Conservation (phyloP, 23 red algal species). For the Chondrus crispus region DNA sequence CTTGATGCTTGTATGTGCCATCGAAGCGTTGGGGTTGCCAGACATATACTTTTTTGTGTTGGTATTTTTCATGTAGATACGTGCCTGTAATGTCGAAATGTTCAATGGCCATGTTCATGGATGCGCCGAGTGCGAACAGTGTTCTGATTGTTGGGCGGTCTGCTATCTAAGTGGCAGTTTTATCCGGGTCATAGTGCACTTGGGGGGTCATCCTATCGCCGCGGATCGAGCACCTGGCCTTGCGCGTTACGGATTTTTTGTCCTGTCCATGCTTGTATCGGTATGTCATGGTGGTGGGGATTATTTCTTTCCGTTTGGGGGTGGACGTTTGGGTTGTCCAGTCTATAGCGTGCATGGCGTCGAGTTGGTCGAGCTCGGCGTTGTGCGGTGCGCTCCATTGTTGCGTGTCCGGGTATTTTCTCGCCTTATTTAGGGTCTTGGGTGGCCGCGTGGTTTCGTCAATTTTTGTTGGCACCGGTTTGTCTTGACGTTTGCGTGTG, state of each 20-base stretch:
- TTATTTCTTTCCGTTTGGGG: background rate
- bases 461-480: no score
- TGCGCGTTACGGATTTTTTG: background rate
- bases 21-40: background rate
- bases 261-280: background rate
- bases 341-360: background rate
- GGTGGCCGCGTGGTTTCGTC: background rate
- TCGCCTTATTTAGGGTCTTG: background rate
- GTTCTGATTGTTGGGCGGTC: background rate
- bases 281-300: background rate
- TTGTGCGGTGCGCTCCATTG: background rate
- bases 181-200: background rate
- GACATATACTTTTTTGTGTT: background rate
- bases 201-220: background rate
- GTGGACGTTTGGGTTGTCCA: background rate
- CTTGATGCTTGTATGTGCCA: background rate
- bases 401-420: background rate
- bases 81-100: conserved; percentile 12
- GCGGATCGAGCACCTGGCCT: background rate
- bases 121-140: background rate
- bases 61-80: background rate
- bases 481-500: no score
- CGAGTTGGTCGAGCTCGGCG: background rate
- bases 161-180: background rate
- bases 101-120: background rate